Evolutionary conservation across 192 early-diverging fungal species (phyloP), one percentile per base, ranked within the genome.

Genomic region (Obelidium mucronatum): DNA sequence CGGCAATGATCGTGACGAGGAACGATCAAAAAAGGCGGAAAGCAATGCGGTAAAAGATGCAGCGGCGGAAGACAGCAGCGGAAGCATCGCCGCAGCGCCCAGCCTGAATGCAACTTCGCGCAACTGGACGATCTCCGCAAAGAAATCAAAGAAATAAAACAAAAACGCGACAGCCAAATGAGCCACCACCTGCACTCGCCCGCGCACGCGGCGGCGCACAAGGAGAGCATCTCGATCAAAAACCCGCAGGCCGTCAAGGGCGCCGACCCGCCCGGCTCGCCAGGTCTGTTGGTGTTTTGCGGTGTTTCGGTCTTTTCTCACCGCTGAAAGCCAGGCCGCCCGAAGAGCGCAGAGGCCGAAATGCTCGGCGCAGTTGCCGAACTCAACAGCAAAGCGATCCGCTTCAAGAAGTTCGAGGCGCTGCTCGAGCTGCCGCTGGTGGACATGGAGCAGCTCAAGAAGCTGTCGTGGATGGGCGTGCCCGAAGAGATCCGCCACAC

Each of bases 391-490:
- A 75, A 87, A 58, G 81, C 78, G 15, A 89, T 88, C 55, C 78
- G 83, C 42, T 88, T 80, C 35, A 81, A 77, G 62, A 89, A 90
- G 79, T 92, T 93, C 79, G 83, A 87, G 55, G 72, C 74, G 1
- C 53, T 91, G 48, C 79, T 93, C 53, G 82, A 85, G 0, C 30
- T 73, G 40, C 73, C 90, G 6, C 92, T 93, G 68, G 78, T 86
- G 30, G 87, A 89, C 71, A 67, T 88, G 67, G 85, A 82, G 39
- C 89, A 88, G 51, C 84, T 99, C 30, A 88, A 93, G 33, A 90
- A 92, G 77, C 83, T 97, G 30, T 92, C 93, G 83, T 99, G 97
- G 97, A 90, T 91, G 37, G 97, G 97, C 0, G 93, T 99, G 34
- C 97, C 97, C 0, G 85, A 88, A 31, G 88, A 93, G 67, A 90